Evolutionary conservation across 2,329 filamentous ascomycete genomes (phyloP).

Genomic region (Alternaria sp.): DNA sequence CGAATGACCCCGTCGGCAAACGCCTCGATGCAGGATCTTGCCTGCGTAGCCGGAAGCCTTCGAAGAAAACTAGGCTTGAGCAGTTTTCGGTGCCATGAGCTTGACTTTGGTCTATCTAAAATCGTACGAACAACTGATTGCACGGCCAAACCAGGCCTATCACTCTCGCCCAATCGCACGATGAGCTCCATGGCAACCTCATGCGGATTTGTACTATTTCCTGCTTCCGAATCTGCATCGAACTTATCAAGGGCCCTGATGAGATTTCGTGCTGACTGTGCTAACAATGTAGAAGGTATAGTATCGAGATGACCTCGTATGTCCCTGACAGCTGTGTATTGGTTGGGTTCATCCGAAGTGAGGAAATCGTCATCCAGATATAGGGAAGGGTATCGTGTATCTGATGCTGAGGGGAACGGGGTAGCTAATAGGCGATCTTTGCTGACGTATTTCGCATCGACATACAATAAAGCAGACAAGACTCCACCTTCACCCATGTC

Average conservation of each 20-base stretch:
- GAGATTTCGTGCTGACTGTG: slow-evolving; percentile 25
- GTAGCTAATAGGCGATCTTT: slow-evolving; percentile 31
- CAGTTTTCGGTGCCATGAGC: slow-evolving; percentile 55
- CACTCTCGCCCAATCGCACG: slow-evolving; percentile 36
- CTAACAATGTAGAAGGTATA: slow-evolving; percentile 35
- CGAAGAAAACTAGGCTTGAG: slow-evolving; percentile 46
- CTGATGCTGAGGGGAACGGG: slow-evolving; percentile 35
- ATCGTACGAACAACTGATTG: slow-evolving; percentile 42
- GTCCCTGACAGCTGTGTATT: slow-evolving; percentile 7
- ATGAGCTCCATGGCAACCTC: slow-evolving; percentile 37
- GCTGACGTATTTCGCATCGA: slow-evolving; percentile 37
- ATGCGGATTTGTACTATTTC: slow-evolving; percentile 28
- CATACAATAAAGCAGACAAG: slow-evolving; percentile 45
- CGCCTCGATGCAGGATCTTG: slow-evolving; percentile 36
- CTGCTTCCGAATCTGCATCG: slow-evolving; percentile 2
- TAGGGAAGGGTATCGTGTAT: slow-evolving; percentile 44
- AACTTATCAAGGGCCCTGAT: slow-evolving; percentile 16
- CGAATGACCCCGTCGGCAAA: slow-evolving; percentile 46
- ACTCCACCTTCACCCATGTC: slow-evolving; percentile 45
- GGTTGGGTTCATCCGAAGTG: slow-evolving; percentile 19
- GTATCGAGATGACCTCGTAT: slow-evolving; percentile 19
- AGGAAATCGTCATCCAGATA: slow-evolving; percentile 49
- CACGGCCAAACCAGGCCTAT: slow-evolving; percentile 43
- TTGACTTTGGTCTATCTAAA: slow-evolving; percentile 48
- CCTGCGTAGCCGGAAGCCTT: slow-evolving; percentile 42